These are phyloP conservation scores for Glebionis coronaria DNA, from an alignment of 129 eudicot species.

Conservation along the genomic window DNA sequence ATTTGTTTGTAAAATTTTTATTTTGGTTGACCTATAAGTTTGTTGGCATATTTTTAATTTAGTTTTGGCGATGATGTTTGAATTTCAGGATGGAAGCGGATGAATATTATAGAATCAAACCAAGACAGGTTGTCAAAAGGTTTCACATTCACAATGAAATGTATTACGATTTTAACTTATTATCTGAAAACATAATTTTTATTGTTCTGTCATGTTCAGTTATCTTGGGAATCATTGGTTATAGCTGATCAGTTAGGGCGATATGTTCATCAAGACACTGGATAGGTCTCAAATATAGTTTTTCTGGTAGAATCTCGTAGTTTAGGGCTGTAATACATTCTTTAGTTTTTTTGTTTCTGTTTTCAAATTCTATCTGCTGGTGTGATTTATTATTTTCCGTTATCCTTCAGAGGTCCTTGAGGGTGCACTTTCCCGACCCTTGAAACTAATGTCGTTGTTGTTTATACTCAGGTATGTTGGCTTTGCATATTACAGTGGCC, in stretches of 20 bases:
- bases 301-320: not conserved
- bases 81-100: conserved; percentile 95
- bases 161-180: no score
- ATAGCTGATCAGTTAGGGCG: not conserved
- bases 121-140: conserved; percentile 37
- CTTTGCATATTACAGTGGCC: no score
- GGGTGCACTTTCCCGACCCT: conserved; percentile 93
- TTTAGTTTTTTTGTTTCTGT: not conserved
- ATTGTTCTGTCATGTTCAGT: no score
- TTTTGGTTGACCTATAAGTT: conserved; percentile 1
- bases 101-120: conserved; percentile 43
- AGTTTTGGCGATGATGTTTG: conserved; percentile 98
- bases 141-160: no score
- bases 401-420: conserved; percentile 82
- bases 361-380: not conserved
- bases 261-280: not conserved
- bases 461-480: conserved; percentile 64
- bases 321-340: not conserved
- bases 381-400: conserved; percentile 17
- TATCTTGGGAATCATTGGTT: not conserved
- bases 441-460: conserved; percentile 89
- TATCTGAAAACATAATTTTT: not conserved
- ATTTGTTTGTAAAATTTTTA: not conserved
- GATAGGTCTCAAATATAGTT: not conserved
- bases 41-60: conserved; percentile 16